phyloP scores from a whole-genome alignment of 108 stramenopile species.

The Asterionellopsis glacialis region DNA sequence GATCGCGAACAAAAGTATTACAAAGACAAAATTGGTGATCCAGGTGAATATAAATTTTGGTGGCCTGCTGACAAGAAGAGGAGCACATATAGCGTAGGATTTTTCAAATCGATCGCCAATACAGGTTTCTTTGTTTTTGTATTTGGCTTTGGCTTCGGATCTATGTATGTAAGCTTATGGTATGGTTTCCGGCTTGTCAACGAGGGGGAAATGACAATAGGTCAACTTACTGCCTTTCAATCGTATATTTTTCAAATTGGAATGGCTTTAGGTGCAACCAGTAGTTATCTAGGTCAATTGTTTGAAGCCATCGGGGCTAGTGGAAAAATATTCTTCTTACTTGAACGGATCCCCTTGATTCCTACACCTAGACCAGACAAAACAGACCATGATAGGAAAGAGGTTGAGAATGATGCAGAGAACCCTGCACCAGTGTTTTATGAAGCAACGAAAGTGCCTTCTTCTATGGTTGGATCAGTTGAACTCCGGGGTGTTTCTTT shows the following conservation, averaged over 20 bases:
- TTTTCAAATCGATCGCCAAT: slow-evolving; percentile 40
- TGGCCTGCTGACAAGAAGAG: slow-evolving; percentile 19
- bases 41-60: slow-evolving; percentile 38
- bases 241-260: slow-evolving; percentile 64
- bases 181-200: slow-evolving; percentile 79
- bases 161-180: slow-evolving; percentile 47
- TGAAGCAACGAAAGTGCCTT: background rate
- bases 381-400: background rate
- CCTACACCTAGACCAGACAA: slow-evolving; percentile 10
- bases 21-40: slow-evolving; percentile 46
- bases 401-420: background rate
- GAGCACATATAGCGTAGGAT: slow-evolving; percentile 61
- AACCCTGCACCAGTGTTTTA: background rate
- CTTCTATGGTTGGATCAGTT: slow-evolving; percentile 33
- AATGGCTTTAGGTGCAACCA: slow-evolving; percentile 36
- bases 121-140: slow-evolving; percentile 46
- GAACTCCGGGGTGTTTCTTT: slow-evolving; percentile 70
- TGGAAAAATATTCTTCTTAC: slow-evolving; percentile 53
- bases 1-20: slow-evolving; percentile 44
- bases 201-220: slow-evolving; percentile 48
- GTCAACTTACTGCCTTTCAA: slow-evolving; percentile 71
- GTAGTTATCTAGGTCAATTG: slow-evolving; percentile 26
- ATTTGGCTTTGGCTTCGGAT: slow-evolving; percentile 45
- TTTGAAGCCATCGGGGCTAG: slow-evolving; percentile 65
- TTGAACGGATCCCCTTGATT: slow-evolving; percentile 57